A percentile compares a stretch with the other conserved stretches of the same genome.
Conservation (phyloP, 2,329 filamentous ascomycete species). For the Sclerotinia trifoliorum region DNA sequence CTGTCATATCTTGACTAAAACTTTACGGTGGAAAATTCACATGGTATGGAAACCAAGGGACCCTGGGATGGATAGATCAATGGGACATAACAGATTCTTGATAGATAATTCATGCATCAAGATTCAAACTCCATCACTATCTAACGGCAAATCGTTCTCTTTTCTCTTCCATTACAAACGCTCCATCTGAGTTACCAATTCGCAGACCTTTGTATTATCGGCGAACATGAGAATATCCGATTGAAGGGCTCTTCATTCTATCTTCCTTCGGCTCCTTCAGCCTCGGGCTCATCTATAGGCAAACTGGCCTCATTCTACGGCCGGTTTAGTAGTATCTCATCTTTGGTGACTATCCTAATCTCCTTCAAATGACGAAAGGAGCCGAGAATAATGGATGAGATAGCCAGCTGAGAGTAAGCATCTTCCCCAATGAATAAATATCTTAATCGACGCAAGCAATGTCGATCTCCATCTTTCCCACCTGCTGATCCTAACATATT, state of each 20-base stretch:
- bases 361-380: conserved; percentile 1
- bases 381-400: not conserved
- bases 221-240: not conserved
- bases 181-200: not conserved
- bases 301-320: not conserved
- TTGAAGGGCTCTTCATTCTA: not conserved
- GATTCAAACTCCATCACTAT: conserved; percentile 1
- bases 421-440: not conserved
- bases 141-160: not conserved
- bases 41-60: not conserved
- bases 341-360: not conserved
- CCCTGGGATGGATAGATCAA: not conserved
- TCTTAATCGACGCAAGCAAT: not conserved
- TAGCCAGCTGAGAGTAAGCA: not conserved
- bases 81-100: not conserved
- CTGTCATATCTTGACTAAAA: not conserved
- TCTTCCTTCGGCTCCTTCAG: not conserved
- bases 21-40: not conserved
- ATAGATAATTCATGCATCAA: not conserved
- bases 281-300: not conserved
- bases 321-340: not conserved
- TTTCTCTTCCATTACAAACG: conserved; percentile 12
- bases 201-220: not conserved
- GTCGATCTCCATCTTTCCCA: not conserved
- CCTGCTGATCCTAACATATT: not conserved